phyloP scores from a whole-genome alignment of 2,329 filamentous ascomycete genomes.

The Ophiostoma novo-ulmi region DNA sequence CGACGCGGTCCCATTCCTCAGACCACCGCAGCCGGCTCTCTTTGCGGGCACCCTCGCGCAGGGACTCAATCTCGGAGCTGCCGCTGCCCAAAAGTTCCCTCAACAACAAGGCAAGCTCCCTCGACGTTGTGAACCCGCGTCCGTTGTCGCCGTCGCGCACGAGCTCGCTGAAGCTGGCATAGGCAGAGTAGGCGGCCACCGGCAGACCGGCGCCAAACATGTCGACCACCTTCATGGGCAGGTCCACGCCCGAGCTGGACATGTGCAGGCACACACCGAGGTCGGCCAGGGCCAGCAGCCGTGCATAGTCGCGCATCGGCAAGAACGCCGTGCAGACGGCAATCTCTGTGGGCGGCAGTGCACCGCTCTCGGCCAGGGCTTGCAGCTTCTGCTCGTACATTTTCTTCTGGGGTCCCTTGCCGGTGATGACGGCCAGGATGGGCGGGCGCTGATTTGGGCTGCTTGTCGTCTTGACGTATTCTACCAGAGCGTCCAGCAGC shows the following conservation, averaged over 20 bases:
- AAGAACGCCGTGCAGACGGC: slow-evolving; percentile 80
- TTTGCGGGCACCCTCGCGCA: slow-evolving; percentile 54
- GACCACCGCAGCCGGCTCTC: slow-evolving; percentile 82
- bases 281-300: slow-evolving; percentile 76
- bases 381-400: slow-evolving; percentile 65
- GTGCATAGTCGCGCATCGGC: slow-evolving; percentile 75
- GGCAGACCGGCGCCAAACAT: slow-evolving; percentile 96
- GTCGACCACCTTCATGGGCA: slow-evolving; percentile 99
- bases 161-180: slow-evolving; percentile 86
- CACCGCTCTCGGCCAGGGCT: slow-evolving; percentile 54
- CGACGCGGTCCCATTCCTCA: slow-evolving; percentile 83
- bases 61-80: slow-evolving; percentile 43
- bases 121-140: slow-evolving; percentile 69
- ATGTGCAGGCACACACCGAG: slow-evolving; percentile 88
- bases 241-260: slow-evolving; percentile 87
- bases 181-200: slow-evolving; percentile 78
- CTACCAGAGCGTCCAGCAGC: slow-evolving; percentile 73
- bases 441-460: slow-evolving; percentile 45
- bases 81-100: slow-evolving; percentile 53
- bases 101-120: slow-evolving; percentile 60
- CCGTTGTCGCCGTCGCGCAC: slow-evolving; percentile 84
- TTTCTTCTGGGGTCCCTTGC: slow-evolving; percentile 80
- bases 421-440: slow-evolving; percentile 87
- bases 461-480: slow-evolving; percentile 45
- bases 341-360: slow-evolving; percentile 65